phyloP scores from a whole-genome alignment of 805 yeast genomes.

The Nadsonia fulvescens region DNA sequence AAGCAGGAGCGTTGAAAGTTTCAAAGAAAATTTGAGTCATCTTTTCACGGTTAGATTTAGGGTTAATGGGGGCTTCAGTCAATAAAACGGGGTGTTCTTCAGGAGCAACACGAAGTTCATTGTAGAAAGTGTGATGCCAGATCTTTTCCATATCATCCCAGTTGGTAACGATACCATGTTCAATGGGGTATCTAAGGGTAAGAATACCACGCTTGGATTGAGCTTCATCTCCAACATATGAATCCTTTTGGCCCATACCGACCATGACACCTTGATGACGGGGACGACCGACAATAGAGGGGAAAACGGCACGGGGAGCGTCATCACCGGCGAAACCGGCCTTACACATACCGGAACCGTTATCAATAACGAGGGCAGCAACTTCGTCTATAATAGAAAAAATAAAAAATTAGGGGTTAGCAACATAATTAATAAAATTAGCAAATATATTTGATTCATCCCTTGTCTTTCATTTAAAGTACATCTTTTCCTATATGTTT shows the following conservation, averaged over 20 bases:
- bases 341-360: slow-evolving; percentile 99
- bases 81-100: slow-evolving; percentile 98
- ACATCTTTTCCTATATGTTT: too few relatives aligned
- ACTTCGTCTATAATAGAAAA: slow-evolving; percentile 16
- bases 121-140: slow-evolving; percentile 99
- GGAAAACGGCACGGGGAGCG: slow-evolving; percentile 99
- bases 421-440: too few relatives aligned
- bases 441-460: too few relatives aligned
- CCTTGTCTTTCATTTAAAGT: too few relatives aligned
- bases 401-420: slow-evolving; percentile 1
- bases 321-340: slow-evolving; percentile 99
- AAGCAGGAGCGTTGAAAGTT: slow-evolving; percentile 98
- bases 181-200: slow-evolving; percentile 96
- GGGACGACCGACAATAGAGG: slow-evolving; percentile 99
- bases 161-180: slow-evolving; percentile 99
- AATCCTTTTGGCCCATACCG: slow-evolving; percentile 99
- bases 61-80: slow-evolving; percentile 99
- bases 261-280: slow-evolving; percentile 99
- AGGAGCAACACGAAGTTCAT: slow-evolving; percentile 99
- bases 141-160: slow-evolving; percentile 99
- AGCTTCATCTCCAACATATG: slow-evolving; percentile 99
- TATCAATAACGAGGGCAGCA: slow-evolving; percentile 66
- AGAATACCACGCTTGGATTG: slow-evolving; percentile 99
- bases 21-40: slow-evolving; percentile 99
- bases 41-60: slow-evolving; percentile 98